Percentiles rank a stretch among this genome's conserved stretches.
These are phyloP conservation scores for Penicillium subrubescens DNA, from an alignment of 495 filamentous ascomycete species.

Conservation along the genomic window DNA sequence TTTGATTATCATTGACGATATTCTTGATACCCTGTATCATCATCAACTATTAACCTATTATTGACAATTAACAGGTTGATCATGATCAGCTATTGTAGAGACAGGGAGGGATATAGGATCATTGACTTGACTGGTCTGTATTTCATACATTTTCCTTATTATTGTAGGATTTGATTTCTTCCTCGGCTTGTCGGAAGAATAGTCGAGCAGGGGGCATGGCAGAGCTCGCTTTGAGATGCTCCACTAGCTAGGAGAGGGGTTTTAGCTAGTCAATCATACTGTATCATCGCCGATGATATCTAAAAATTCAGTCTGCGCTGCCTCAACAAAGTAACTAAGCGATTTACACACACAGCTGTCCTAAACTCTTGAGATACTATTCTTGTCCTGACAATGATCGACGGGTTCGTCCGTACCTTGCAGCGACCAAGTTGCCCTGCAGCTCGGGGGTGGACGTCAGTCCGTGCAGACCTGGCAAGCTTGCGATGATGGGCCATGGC, in stretches of 20 bases:
- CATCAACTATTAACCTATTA: background rate
- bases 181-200: background rate
- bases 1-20: background rate
- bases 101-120: background rate
- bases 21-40: background rate
- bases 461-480: conserved; percentile 25
- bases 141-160: background rate
- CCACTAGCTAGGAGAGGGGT: background rate
- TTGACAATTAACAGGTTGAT: background rate
- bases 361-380: background rate
- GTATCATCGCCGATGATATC: background rate
- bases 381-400: conserved; percentile 18
- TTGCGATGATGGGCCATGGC: background rate
- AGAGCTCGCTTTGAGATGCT: background rate
- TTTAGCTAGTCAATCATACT: background rate
- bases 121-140: background rate
- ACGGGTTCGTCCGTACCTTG: conserved; percentile 39
- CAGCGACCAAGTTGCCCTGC: conserved; percentile 32
- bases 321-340: background rate
- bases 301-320: background rate
- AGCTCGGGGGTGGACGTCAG: conserved; percentile 10
- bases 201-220: background rate
- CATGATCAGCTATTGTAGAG: background rate
- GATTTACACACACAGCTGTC: background rate
- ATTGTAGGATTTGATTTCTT: background rate